Evolutionary conservation across 306 rosid species (phyloP), one percentile per base, ranked within the genome.

Genomic region (Elaeagnus macrophylla): DNA sequence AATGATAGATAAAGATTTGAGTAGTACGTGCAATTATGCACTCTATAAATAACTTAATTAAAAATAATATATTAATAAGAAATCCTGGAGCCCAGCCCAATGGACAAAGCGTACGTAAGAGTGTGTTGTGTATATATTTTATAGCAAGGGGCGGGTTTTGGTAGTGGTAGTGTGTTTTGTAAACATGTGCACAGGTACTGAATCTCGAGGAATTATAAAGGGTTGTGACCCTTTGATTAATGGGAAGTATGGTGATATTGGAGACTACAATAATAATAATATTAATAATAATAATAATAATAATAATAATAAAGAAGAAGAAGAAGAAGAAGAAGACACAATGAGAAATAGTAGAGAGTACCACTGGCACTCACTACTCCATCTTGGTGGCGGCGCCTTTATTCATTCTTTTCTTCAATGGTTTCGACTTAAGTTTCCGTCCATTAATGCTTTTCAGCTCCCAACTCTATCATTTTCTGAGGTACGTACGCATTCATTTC

Each of bases 131-230:
- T 13, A 15, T 25, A 25, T 25, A 25, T 25, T 25, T 25, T 25
- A 25, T 25, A 25, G 32, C 4, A 25, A 25, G 4, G 32, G 32
- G 32, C 4, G 32, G 32, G 32, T 25, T 2, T 25, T 25, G 32
- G 32, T 25, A 2, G 2, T 25, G 32, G 32, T 25, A 25, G 32
- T 25, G 32, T 25, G 32, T 25, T 25, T 25, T 25, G 69, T 46
- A 75, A 67, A 54, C 75, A 86, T 83, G 95, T 82, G 86, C 84
- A 64, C 77, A 15, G 75, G 80, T 58, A 48, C 81, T 76, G 84
- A 82, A 77, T 75, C 89, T 82, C 83, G 81, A 79, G 91, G 70
- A 64, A 48, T 66, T 65, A 69, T 75, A 82, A 80, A 78, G 78
- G 79, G 61, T 5, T 53, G 53, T 48, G 57, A 80, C 12, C 18